A percentile compares a stretch with the other conserved stretches of the same genome.
Evolutionary conservation across 352 stramenopile species (phyloP).

Genomic region (Peronospora destructor): DNA sequence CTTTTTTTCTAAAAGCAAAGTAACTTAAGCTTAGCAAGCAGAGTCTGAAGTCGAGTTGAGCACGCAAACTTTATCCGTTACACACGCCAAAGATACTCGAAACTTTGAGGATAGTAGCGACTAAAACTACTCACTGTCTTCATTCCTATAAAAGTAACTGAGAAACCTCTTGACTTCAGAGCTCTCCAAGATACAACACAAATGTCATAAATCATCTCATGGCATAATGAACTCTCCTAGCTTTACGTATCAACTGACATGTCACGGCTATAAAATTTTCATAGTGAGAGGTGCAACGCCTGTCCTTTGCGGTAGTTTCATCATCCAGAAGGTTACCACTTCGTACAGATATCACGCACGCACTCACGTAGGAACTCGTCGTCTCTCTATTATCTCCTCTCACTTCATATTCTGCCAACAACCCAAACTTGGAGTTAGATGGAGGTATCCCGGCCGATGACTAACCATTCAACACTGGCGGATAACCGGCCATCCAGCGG

Average conservation of each 20-base stretch:
- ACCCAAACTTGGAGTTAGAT: not conserved
- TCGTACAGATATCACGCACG: not conserved
- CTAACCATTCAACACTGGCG: not conserved
- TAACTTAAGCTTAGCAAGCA: not conserved
- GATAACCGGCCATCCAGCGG: conserved; percentile 1
- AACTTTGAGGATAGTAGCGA: too few species aligned
- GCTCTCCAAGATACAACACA: too few species aligned
- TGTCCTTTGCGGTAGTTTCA: not conserved
- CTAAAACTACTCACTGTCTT: too few species aligned
- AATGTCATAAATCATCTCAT: too few species aligned
- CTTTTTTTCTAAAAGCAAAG: not conserved
- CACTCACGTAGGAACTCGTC: not conserved
- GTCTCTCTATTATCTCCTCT: not conserved
- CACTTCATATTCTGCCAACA: not conserved
- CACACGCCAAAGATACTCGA: too few species aligned
- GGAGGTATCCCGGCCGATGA: conserved; percentile 15
- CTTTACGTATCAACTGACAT: too few species aligned
- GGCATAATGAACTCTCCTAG: too few species aligned
- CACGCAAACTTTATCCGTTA: not conserved
- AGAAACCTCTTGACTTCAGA: too few species aligned
- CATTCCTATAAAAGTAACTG: too few species aligned
- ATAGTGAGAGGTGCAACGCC: not conserved
- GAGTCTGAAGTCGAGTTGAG: not conserved
- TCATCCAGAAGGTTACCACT: not conserved
- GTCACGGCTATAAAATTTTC: too few species aligned